Evolutionary conservation across 495 filamentous ascomycete genomes (phyloP), one percentile per base, ranked within the genome.

Genomic region (Xylaria nigripes): DNA sequence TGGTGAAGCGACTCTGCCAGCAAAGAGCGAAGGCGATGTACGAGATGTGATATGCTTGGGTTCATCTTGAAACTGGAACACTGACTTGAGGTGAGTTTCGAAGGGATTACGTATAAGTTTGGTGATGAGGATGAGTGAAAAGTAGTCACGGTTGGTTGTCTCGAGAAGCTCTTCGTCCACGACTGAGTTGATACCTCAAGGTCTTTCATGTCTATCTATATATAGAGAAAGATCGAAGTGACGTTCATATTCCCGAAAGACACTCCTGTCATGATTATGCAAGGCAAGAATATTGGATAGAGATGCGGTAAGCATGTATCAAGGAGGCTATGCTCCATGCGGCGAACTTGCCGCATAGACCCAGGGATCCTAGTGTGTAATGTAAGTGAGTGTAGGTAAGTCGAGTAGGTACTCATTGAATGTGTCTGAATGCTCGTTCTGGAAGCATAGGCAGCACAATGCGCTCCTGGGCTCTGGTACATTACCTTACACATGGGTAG

Each of bases 11-110:
- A 49, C 30, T 48, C 45, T 30, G 46, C 44, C 12, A 64, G 21
- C 30, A 50, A 46, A 2, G 48, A 45, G 30, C 56, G 55, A 7
- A 51, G 19, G 36, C 51, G 58, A 43, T 49, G 58, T 18, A 52
- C 55, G 25, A 64, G 29, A 16, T 57, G 48, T n/a, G 58, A 9
- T 41, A 61, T 45, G 30, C 49, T 58, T 13, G 46, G 53, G 40
- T 56, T 64, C 46, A 50, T 58, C 25, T 48, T 55, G 54, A 43
- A n/a, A 3, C 47, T 51, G 19, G 10, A 12, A 8, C 32, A 10
- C 27, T 30, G 27, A 8, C 5, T 12, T 36, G 4, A 6, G 32
- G 32, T 6, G 32, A 5, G 32, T 15, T 8, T 13, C 6, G 32
- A 36, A 2, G 15, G 13, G 32, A 2, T 15, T 5, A 36, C 5